A percentile compares a stretch with the other conserved stretches of the same genome.
Conservation (phyloP, 257 asterid species). For the Ehretia macrophylla region DNA sequence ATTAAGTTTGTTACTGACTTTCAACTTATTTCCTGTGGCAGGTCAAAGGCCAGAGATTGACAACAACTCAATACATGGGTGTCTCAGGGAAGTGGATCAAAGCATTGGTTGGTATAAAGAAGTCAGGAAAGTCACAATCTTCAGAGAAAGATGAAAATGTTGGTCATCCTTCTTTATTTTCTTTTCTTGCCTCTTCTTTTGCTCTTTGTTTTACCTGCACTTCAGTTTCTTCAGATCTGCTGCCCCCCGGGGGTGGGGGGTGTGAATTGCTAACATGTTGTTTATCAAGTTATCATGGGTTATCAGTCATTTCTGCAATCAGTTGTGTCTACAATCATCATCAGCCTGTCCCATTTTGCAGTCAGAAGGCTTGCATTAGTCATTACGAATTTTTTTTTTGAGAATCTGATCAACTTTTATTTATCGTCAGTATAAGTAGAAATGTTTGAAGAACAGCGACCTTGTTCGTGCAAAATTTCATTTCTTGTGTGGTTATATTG, state of each 20-base stretch:
- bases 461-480: too few relatives aligned
- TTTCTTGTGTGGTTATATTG: too few relatives aligned
- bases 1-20: constrained; percentile 7
- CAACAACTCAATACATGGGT: constrained; percentile 54
- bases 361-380: too few relatives aligned
- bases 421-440: too few relatives aligned
- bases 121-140: constrained; percentile 58
- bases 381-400: too few relatives aligned
- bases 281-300: too few relatives aligned
- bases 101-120: constrained; percentile 75
- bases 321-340: too few relatives aligned
- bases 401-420: too few relatives aligned
- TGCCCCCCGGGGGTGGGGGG: constrained; percentile 82
- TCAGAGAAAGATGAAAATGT: constrained; percentile 64
- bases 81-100: constrained; percentile 88
- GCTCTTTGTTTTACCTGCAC: constrained; percentile 17
- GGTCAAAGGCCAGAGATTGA: constrained; percentile 28
- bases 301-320: too few relatives aligned
- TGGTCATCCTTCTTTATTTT: constrained; percentile 30
- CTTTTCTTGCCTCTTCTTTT: background rate
- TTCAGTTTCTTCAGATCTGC: constrained; percentile 10
- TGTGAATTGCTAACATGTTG: too few relatives aligned
- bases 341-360: too few relatives aligned
- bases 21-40: constrained; percentile 30
- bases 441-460: too few relatives aligned